These are phyloP conservation scores for Petunia hybrid DNA, from an alignment of 305 asterid genomes.

Conservation along the genomic window DNA sequence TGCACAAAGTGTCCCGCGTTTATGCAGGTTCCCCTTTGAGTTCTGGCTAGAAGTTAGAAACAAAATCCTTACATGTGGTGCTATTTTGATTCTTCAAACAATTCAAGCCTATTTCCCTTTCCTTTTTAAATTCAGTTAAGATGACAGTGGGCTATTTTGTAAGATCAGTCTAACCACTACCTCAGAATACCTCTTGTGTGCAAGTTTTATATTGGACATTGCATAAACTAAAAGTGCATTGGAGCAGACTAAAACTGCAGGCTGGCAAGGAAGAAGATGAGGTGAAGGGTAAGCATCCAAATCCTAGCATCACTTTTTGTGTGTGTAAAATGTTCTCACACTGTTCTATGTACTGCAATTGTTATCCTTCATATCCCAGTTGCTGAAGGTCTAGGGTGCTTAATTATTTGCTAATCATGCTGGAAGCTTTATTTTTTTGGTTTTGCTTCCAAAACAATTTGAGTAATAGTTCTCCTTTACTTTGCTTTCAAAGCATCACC, in stretches of 20 bases:
- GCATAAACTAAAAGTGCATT: neutral
- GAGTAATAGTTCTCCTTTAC: neutral
- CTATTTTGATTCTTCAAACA: neutral
- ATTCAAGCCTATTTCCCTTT: neutral
- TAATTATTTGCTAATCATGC: neutral
- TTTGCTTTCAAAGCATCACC: slow-evolving; percentile 15
- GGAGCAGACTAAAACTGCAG: neutral
- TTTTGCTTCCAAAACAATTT: neutral
- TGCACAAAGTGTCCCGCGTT: too few species aligned
- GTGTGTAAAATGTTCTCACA: neutral
- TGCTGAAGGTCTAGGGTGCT: neutral
- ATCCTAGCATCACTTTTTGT: neutral
- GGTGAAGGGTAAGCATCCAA: neutral
- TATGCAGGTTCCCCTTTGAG: too few species aligned
- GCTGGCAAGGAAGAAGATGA: slow-evolving; percentile 1
- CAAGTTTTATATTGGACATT: neutral
- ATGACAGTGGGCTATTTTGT: slow-evolving; percentile 7
- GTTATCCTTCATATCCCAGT: neutral
- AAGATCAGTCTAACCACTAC: neutral
- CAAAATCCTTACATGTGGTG: neutral
- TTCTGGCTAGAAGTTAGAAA: slow-evolving; percentile 17
- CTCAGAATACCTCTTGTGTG: neutral
- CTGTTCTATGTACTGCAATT: neutral
- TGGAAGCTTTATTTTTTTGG: neutral
- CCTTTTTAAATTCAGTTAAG: neutral